Evolutionary conservation across 306 rosid species (phyloP).

Genomic region (Cicer judaicum): DNA sequence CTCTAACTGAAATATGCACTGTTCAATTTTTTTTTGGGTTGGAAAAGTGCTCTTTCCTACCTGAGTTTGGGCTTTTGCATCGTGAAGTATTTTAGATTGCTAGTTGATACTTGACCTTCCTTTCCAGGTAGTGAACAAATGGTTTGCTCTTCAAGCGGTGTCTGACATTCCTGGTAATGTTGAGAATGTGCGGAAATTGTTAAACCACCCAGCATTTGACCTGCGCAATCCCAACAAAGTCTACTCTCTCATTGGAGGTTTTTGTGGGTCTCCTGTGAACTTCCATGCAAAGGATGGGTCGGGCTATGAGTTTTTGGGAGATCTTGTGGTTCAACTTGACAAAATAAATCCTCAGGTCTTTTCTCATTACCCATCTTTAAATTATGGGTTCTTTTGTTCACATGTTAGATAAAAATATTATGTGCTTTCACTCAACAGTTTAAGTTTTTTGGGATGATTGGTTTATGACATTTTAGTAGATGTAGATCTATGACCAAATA

Average conservation of each 20-base stretch:
- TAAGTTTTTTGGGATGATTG: not conserved
- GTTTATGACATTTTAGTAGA: not conserved
- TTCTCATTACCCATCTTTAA: constrained; percentile 24
- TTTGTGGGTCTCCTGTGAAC: constrained; percentile 86
- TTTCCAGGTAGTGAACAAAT: constrained; percentile 89
- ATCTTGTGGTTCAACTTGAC: constrained; percentile 79
- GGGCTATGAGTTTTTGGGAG: constrained; percentile 92
- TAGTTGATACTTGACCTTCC: constrained; percentile 18
- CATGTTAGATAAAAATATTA: not conserved
- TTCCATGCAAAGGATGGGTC: constrained; percentile 96
- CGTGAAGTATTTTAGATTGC: constrained; percentile 11
- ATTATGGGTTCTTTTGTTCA: constrained; percentile 9
- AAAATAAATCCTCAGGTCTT: constrained; percentile 89
- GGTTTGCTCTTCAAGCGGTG: constrained; percentile 96
- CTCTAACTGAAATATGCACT: not conserved
- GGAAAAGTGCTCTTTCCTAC: not conserved
- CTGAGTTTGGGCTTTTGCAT: constrained; percentile 6
- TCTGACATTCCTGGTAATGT: constrained; percentile 86
- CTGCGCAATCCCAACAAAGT: constrained; percentile 96
- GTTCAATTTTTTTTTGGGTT: not conserved
- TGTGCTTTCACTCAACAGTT: not conserved
- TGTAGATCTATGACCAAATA: not conserved
- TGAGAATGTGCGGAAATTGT: constrained; percentile 75
- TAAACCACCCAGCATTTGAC: constrained; percentile 88
- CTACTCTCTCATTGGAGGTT: constrained; percentile 93